Base-by-base conservation (phyloP, 306 rosid genomes). In the Acmispon strigosus region DNA sequence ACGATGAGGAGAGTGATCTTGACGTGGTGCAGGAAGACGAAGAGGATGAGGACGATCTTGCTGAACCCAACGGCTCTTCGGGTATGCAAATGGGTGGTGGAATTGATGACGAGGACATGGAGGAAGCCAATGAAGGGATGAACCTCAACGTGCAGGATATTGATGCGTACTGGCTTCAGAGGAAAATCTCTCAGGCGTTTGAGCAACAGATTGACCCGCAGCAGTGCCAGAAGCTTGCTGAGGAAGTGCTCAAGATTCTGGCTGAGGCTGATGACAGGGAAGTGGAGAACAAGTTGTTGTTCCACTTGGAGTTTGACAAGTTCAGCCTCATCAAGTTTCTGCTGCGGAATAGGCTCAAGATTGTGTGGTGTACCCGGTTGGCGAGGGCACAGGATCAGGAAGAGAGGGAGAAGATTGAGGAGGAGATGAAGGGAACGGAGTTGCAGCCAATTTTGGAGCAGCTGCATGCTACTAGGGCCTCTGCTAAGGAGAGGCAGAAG, bases 121-220 rank as follows among this genome's bases (percentile, higher is more conserved):
- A 74, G 50, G 99, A 94, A 19, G 94, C 86, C 10, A 88, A 87
- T 15, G 99, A 88, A 62, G 95, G 95, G 11, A 86, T 86, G 96
- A 77, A 76, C 70, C 89, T 94, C 8, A 91, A 94, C 82, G 99
- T 89, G 68, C 96, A 91, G 84, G 97, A 87, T 79, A 91, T 94
- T 57, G 97, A 86, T 83, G 99, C 99, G 4, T 94, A 91, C 78
- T 94, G 99, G 99, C 89, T 94, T 63, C 99, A 94, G 83, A 84
- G 99, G 85, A 94, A 91, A 80, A 94, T 94, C 43, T 94, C 99
- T 18, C 90, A 76, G 66, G 97, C 97, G 22, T 94, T 81, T 62
- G 95, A 89, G 55, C 96, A 90, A 72, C 91, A 76, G 78, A 89
- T 94, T 77, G 97, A 94, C 83, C 92, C 97, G 4, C 90, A 87